These are phyloP conservation scores for Diaporthe citrichinensis DNA, from an alignment of 2,329 filamentous ascomycete genomes.

Conservation along the genomic window DNA sequence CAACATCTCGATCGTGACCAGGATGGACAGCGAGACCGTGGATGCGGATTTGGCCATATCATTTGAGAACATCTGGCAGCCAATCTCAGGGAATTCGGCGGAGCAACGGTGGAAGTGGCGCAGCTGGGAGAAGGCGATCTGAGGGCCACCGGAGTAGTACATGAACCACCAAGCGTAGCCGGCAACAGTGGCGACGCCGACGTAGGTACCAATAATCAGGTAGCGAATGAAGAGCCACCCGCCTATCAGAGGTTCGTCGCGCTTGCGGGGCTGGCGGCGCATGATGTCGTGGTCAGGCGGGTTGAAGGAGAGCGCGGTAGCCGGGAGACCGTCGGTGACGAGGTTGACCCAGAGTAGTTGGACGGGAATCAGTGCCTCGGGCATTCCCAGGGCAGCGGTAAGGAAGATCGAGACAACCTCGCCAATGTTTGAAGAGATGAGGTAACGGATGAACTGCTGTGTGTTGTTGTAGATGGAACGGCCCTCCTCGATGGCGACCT, in stretches of 20 bases:
- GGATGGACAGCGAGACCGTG: constrained; percentile 89
- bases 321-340: constrained; percentile 96
- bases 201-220: constrained; percentile 95
- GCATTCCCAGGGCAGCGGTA: constrained; percentile 96
- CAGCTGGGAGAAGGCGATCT: constrained; percentile 91
- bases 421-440: constrained; percentile 99
- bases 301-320: constrained; percentile 97
- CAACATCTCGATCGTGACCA: constrained; percentile 99
- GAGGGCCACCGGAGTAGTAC: constrained; percentile 90
- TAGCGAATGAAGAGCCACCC: constrained; percentile 99
- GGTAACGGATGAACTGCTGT: constrained; percentile 98
- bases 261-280: constrained; percentile 90
- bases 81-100: constrained; percentile 86
- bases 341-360: constrained; percentile 99
- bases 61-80: constrained; percentile 92
- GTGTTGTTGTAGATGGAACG: constrained; percentile 99
- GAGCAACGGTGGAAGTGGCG: constrained; percentile 95
- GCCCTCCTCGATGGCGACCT: constrained; percentile 95
- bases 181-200: constrained; percentile 93
- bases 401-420: constrained; percentile 99
- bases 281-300: constrained; percentile 99
- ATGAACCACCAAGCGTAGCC: constrained; percentile 99
- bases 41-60: constrained; percentile 90
- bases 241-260: constrained; percentile 91
- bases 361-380: constrained; percentile 95